phyloP scores from a whole-genome alignment of 805 yeast species.

The Schwanniomyces polymorphus region DNA sequence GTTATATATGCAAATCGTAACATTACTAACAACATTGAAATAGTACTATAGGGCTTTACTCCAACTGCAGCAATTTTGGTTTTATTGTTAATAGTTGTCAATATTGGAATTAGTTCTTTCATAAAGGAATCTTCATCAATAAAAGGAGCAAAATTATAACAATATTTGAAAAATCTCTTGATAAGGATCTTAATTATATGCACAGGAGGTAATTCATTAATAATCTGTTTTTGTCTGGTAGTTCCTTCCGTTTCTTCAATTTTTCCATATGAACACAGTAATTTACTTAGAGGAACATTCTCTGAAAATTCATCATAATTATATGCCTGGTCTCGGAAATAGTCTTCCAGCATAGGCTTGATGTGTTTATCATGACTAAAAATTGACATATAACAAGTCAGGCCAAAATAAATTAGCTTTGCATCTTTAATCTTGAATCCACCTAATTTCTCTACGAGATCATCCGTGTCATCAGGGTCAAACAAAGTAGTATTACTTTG shows the following conservation, averaged over 20 bases:
- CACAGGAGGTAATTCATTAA: slow-evolving; percentile 32
- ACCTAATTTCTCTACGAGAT: slow-evolving; percentile 1
- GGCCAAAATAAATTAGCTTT: slow-evolving; percentile 8
- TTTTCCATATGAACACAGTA: background rate
- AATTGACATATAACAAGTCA: slow-evolving; percentile 9
- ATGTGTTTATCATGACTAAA: slow-evolving; percentile 3
- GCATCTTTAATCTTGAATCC: slow-evolving; percentile 7
- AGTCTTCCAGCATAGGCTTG: background rate
- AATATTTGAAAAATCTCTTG: slow-evolving; percentile 47
- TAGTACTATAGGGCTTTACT: slow-evolving; percentile 13
- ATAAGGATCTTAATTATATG: slow-evolving; percentile 39
- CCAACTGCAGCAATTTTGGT: background rate
- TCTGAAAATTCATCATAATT: slow-evolving; percentile 1
- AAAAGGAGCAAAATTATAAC: slow-evolving; percentile 47
- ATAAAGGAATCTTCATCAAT: slow-evolving; percentile 48
- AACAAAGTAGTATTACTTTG: background rate
- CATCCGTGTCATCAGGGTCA: background rate
- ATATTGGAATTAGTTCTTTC: slow-evolving; percentile 34
- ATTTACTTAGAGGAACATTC: background rate
- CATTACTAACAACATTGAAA: slow-evolving; percentile 38
- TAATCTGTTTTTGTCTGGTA: background rate
- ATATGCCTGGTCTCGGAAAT: slow-evolving; percentile 1
- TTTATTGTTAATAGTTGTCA: slow-evolving; percentile 6
- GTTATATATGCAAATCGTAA: slow-evolving; percentile 44
- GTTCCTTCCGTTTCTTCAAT: background rate